Conservation (phyloP, 2,329 filamentous ascomycete species). For the Diplodia intermedia region DNA sequence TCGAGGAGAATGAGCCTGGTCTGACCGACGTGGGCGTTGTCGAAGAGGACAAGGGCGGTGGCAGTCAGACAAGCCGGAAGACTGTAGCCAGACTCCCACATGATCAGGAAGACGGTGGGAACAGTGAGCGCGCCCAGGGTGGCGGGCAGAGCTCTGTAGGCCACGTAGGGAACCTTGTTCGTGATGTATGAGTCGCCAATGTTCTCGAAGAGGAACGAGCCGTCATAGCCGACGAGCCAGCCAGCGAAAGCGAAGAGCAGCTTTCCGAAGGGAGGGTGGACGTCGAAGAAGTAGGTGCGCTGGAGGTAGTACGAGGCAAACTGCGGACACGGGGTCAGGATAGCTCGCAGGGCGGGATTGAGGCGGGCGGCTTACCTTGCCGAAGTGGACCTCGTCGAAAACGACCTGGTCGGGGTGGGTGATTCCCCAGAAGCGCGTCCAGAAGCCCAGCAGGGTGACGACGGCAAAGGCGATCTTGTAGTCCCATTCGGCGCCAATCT, state of each 20-base stretch:
- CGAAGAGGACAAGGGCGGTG: constrained; percentile 84
- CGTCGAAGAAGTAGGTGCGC: constrained; percentile 99
- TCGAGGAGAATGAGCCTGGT: constrained; percentile 94
- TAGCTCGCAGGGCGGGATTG: neutral
- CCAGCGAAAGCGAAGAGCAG: constrained; percentile 96
- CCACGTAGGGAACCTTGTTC: constrained; percentile 97
- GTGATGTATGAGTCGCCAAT: constrained; percentile 98
- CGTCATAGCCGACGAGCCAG: constrained; percentile 97
- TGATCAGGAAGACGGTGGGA: constrained; percentile 92
- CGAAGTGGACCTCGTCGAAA: constrained; percentile 99
- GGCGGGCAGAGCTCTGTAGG: constrained; percentile 91
- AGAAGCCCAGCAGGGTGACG: constrained; percentile 83
- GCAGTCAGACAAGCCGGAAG: constrained; percentile 90
- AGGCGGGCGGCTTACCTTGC: constrained; percentile 74
- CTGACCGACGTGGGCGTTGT: constrained; percentile 97
- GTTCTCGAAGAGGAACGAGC: constrained; percentile 97
- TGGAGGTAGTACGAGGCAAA: constrained; percentile 80
- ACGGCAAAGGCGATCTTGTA: constrained; percentile 80
- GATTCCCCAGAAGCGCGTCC: constrained; percentile 96
- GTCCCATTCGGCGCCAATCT: constrained; percentile 72
- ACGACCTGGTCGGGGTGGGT: constrained; percentile 95
- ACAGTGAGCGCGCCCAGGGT: constrained; percentile 91
- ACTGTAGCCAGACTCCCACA: constrained; percentile 99
- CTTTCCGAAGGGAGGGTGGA: constrained; percentile 97
- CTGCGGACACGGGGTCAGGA: constrained; percentile 40